Conservation (phyloP, 2,329 filamentous ascomycete genomes). For the Cladosporium sp. region DNA sequence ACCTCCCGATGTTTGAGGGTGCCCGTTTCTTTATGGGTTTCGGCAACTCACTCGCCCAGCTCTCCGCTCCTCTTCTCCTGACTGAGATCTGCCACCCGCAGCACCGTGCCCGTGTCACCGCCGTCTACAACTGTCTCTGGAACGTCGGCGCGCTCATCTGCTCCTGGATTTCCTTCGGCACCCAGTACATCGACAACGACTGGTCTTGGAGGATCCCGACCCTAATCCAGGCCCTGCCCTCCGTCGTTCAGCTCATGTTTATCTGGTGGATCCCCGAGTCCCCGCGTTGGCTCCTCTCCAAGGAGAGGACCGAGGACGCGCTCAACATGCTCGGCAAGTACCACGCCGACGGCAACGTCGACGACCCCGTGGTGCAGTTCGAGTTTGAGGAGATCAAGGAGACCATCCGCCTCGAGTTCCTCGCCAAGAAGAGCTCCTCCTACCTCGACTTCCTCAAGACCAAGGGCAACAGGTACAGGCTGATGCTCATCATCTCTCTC, state of each 20-base stretch:
- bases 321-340: conserved; percentile 50
- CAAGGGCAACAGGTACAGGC: conserved; percentile 46
- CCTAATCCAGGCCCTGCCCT: conserved; percentile 21
- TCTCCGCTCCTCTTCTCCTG: conserved; percentile 12
- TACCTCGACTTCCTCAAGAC: conserved; percentile 56
- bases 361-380: conserved; percentile 57
- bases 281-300: conserved; percentile 51
- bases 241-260: conserved; percentile 20
- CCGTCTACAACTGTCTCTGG: conserved; percentile 14
- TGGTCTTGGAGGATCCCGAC: conserved; percentile 40
- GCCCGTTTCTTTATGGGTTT: conserved; percentile 14
- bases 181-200: conserved; percentile 18
- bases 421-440: conserved; percentile 25
- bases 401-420: conserved; percentile 51
- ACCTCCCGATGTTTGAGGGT: conserved; percentile 12
- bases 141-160: conserved; percentile 12
- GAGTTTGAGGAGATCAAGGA: conserved; percentile 62
- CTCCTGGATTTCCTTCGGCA: conserved; percentile 12
- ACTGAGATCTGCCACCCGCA: conserved; percentile 13
- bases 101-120: conserved; percentile 11
- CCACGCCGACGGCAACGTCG: conserved; percentile 54
- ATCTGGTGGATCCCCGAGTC: conserved; percentile 52
- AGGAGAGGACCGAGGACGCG: conserved; percentile 41
- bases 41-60: conserved; percentile 11
- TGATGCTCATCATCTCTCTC: conserved; percentile 44